These are phyloP conservation scores for Saturnispora zaruensis DNA, from an alignment of 805 yeast species.

Conservation along the genomic window DNA sequence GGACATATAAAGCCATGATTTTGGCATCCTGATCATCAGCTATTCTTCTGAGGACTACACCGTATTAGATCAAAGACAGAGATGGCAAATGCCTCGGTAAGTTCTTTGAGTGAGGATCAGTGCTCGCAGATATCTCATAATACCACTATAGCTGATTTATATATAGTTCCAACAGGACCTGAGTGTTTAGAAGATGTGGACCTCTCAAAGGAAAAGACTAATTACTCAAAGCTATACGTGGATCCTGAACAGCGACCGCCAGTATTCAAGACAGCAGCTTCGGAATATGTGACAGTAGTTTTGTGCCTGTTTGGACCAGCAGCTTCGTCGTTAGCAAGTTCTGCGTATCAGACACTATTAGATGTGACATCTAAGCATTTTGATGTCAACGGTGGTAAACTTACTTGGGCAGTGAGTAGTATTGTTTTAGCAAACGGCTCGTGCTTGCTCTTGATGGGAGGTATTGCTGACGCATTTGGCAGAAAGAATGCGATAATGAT, in stretches of 20 bases:
- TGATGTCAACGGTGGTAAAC: slow-evolving; percentile 31
- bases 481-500: slow-evolving; percentile 32
- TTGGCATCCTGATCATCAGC: neutral
- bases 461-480: slow-evolving; percentile 41
- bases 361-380: slow-evolving; percentile 30
- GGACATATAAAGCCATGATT: neutral
- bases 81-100: neutral
- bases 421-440: slow-evolving; percentile 37
- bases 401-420: slow-evolving; percentile 37
- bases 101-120: neutral
- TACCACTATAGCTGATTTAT: neutral
- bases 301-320: slow-evolving; percentile 34
- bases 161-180: slow-evolving; percentile 1
- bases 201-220: slow-evolving; percentile 7
- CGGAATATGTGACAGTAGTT: slow-evolving; percentile 29
- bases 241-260: slow-evolving; percentile 31
- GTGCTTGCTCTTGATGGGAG: slow-evolving; percentile 36
- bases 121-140: neutral
- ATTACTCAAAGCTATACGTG: slow-evolving; percentile 5
- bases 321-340: slow-evolving; percentile 31
- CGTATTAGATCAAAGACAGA: neutral
- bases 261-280: slow-evolving; percentile 25
- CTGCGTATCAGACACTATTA: slow-evolving; percentile 32
- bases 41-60: neutral
- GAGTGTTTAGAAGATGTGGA: neutral